phyloP scores from a whole-genome alignment of 140 eudicot species.

The Cichorium intybus region DNA sequence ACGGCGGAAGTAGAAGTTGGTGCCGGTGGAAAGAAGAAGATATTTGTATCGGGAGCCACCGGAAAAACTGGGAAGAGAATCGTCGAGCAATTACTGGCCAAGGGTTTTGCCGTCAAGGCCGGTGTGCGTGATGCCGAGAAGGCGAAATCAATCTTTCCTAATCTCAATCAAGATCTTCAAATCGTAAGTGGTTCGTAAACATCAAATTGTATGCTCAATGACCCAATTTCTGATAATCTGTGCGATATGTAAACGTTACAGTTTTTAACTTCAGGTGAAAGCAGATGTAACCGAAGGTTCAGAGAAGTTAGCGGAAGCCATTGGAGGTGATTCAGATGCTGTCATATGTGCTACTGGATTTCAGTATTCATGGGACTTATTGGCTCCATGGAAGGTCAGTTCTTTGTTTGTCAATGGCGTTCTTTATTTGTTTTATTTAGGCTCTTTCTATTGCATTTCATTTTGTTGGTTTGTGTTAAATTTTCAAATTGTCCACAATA shows the following conservation, averaged over 20 bases:
- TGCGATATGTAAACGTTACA: too few species aligned
- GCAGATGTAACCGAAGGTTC: slow-evolving; percentile 93
- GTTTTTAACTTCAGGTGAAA: slow-evolving; percentile 59
- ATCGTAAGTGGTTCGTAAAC: slow-evolving; percentile 44
- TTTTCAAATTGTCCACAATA: too few species aligned
- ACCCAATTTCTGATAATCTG: too few species aligned
- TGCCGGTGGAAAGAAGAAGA: slow-evolving; percentile 43
- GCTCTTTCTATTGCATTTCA: neutral
- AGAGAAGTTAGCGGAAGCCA: slow-evolving; percentile 67
- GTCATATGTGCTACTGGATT: slow-evolving; percentile 96
- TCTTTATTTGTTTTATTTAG: neutral
- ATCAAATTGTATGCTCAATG: neutral
- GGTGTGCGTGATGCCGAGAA: slow-evolving; percentile 77
- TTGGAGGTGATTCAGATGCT: slow-evolving; percentile 86
- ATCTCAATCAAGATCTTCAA: slow-evolving; percentile 58
- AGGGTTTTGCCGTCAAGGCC: slow-evolving; percentile 90
- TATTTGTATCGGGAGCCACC: slow-evolving; percentile 94
- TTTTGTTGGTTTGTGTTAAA: too few species aligned
- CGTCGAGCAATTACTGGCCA: slow-evolving; percentile 89
- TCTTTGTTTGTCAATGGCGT: neutral
- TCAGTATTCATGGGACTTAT: slow-evolving; percentile 75
- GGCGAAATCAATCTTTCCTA: slow-evolving; percentile 57
- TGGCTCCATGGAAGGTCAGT: slow-evolving; percentile 93
- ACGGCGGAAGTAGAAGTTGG: slow-evolving; percentile 25
- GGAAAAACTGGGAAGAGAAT: slow-evolving; percentile 92